Conservation (phyloP, 768 basidiomycete genomes). For the Pulveroboletus frians region DNA sequence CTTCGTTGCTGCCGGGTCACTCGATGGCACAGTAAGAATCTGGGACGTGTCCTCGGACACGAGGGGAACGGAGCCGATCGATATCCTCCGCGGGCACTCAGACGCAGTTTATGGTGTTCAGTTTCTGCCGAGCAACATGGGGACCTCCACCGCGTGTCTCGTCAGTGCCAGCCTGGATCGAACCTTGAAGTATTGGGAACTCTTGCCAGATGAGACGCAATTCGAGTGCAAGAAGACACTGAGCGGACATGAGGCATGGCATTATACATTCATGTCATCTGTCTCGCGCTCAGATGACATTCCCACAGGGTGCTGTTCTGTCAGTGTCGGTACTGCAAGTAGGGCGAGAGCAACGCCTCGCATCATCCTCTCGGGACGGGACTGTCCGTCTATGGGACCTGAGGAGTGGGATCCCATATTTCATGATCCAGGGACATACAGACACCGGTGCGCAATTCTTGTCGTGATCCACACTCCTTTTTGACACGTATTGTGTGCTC, state of each 20-base stretch:
- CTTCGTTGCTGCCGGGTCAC: slow-evolving; percentile 46
- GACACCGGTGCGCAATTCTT: slow-evolving; percentile 29
- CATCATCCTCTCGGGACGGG: slow-evolving; percentile 36
- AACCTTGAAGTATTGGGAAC: slow-evolving; percentile 43
- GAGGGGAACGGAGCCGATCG: slow-evolving; percentile 19
- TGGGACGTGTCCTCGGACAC: slow-evolving; percentile 44
- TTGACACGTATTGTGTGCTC: slow-evolving; percentile 7
- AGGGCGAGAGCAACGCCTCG: slow-evolving; percentile 31
- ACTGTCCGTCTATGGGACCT: slow-evolving; percentile 36
- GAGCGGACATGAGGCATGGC: slow-evolving; percentile 25
- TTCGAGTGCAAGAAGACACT: slow-evolving; percentile 30
- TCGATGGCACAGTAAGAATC: slow-evolving; percentile 49
- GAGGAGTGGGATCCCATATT: slow-evolving; percentile 27
- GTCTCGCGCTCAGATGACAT: neutral
- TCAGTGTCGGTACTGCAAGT: slow-evolving; percentile 30
- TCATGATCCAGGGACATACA: slow-evolving; percentile 34
- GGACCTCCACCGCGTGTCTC: slow-evolving; percentile 26
- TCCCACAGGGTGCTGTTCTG: slow-evolving; percentile 28
- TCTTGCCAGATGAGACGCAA: slow-evolving; percentile 25
- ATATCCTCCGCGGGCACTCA: slow-evolving; percentile 23
- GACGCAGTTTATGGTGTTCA: slow-evolving; percentile 31
- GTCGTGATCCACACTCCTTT: slow-evolving; percentile 13
- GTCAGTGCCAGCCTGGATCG: slow-evolving; percentile 29
- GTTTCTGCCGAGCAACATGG: slow-evolving; percentile 21
- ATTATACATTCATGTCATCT: neutral